Percentiles rank a stretch among this genome's conserved stretches.
Conservation (phyloP, 148 eudicot species). For the Spergularia bocconei region DNA sequence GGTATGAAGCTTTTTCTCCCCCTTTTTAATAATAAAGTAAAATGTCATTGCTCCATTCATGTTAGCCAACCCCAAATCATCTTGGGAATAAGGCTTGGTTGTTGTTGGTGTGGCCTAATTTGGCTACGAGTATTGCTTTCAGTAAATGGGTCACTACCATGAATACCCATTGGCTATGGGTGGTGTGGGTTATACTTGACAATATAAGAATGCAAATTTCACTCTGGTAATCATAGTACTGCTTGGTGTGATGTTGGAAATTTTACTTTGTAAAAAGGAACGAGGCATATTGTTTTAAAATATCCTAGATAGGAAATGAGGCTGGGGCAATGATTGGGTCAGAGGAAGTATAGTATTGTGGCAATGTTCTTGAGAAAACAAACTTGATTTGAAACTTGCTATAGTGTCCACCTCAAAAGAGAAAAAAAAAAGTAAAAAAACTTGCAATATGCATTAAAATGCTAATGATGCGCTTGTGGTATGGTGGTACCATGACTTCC, state of each 20-base stretch:
- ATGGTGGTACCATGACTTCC: not conserved
- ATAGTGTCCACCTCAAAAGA: no score
- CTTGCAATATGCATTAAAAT: no score
- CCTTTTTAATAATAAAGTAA: no score
- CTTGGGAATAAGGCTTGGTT: not conserved
- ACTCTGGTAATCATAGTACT: not conserved
- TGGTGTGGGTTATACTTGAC: not conserved
- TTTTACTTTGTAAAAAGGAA: not conserved
- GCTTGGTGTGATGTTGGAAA: not conserved
- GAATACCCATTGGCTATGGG: not conserved
- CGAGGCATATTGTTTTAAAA: not conserved
- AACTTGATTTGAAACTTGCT: no score
- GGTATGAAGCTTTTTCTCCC: constrained; percentile 46
- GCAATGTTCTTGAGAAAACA: not conserved
- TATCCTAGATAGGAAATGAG: not conserved
- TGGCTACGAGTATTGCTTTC: not conserved
- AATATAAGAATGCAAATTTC: not conserved
- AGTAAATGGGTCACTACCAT: not conserved
- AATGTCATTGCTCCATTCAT: no score
- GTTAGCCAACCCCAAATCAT: not conserved
- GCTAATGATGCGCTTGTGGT: not conserved
- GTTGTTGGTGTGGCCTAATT: not conserved
- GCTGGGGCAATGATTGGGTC: not conserved
- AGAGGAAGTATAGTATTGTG: not conserved
- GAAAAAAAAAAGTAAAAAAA: no score